Evolutionary conservation across 495 filamentous ascomycete species (phyloP).

Genomic region (Daldinia vernicosa): DNA sequence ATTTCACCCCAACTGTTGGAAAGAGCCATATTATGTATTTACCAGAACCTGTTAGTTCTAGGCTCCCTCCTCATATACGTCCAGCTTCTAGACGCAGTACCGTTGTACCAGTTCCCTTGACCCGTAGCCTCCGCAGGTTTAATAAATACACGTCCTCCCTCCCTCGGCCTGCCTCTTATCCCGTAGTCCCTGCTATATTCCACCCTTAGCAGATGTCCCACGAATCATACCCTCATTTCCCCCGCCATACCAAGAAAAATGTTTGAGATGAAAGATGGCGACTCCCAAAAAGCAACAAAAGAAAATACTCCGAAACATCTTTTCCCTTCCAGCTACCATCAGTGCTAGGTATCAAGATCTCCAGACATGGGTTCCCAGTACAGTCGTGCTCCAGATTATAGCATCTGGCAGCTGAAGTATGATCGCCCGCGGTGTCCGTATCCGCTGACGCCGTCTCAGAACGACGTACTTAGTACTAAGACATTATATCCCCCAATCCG

Average conservation of each 20-base stretch:
- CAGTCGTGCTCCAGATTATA: constrained; percentile 8
- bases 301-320: constrained; percentile 19
- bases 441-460: constrained; percentile 15
- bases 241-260: constrained; percentile 26
- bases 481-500: constrained; percentile 37
- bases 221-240: constrained; percentile 20
- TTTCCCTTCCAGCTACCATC: constrained; percentile 18
- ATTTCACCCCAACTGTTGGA: constrained; percentile 13
- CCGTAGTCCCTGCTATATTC: constrained; percentile 10
- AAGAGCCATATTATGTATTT: constrained; percentile 46
- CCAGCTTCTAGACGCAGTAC: constrained; percentile 15
- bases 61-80: constrained; percentile 17
- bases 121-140: constrained; percentile 1
- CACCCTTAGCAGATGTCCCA: constrained; percentile 23
- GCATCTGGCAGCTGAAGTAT: neutral
- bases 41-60: constrained; percentile 25
- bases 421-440: constrained; percentile 7
- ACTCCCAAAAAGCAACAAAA: constrained; percentile 31
- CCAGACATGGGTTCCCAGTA: constrained; percentile 9
- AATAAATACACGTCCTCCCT: constrained; percentile 29
- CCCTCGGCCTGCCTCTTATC: constrained; percentile 41
- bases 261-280: constrained; percentile 29
- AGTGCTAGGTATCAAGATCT: constrained; percentile 19
- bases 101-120: constrained; percentile 6
- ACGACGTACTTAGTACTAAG: constrained; percentile 27